phyloP scores from a whole-genome alignment of 176 grass and related monocot species.

The Rhipidocladum racemiflorum region DNA sequence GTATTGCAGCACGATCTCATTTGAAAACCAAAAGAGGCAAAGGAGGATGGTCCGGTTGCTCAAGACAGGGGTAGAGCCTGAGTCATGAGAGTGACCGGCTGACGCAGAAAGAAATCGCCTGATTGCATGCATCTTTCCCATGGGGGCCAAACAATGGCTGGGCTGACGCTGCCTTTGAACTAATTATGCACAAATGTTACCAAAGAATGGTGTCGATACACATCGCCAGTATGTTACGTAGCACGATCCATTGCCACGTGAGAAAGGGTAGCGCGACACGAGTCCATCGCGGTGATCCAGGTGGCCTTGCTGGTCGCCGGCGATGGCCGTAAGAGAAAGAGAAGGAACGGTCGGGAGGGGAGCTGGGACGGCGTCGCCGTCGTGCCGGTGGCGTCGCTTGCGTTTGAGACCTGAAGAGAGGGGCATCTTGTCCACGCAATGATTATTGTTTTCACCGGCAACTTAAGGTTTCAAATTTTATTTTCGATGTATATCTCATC shows the following conservation, averaged over 20 bases:
- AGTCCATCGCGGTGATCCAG: not conserved
- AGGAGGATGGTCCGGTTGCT: slow-evolving; percentile 1
- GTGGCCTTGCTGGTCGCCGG: not conserved
- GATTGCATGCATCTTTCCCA: not conserved
- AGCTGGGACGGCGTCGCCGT: not conserved
- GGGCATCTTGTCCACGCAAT: slow-evolving; percentile 12
- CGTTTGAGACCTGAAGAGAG: not conserved
- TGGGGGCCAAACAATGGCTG: not conserved
- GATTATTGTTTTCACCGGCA: not conserved
- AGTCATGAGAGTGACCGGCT: slow-evolving; percentile 16
- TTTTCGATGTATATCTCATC: too few species aligned
- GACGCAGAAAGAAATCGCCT: slow-evolving; percentile 15
- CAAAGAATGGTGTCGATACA: not conserved
- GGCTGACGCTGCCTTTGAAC: slow-evolving; percentile 25
- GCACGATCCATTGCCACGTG: not conserved
- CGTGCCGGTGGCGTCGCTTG: not conserved
- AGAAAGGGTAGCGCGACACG: not conserved
- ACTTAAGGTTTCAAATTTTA: too few species aligned
- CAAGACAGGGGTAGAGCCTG: slow-evolving; percentile 28
- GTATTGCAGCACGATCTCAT: not conserved
- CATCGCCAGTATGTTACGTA: not conserved
- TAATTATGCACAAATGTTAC: not conserved
- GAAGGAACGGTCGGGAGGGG: not conserved
- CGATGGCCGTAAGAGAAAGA: not conserved
- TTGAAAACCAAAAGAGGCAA: not conserved